Base-by-base conservation (phyloP, 2,329 filamentous ascomycete genomes). In the Penicillium sp. region DNA sequence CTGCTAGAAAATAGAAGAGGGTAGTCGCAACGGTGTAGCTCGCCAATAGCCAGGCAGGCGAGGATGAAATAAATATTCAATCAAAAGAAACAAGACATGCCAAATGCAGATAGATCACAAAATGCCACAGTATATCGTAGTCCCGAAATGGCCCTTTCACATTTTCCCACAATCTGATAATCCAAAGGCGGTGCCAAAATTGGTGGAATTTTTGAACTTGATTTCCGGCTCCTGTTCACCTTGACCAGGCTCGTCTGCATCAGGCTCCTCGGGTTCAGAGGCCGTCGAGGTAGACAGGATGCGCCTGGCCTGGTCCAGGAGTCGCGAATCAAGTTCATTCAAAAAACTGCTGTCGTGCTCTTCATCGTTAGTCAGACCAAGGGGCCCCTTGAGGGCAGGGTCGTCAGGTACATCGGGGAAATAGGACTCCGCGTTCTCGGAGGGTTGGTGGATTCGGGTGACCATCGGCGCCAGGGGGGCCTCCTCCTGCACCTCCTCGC, bases 131-230 rank as follows among this genome's bases (percentile, higher is more conserved):
- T 54, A 59, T 43, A 55, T 58, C 35, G 22, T 35, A 25, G 22
- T 37, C 17, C 54, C 54, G 55, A 22, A 28, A 12, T 50, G 34
- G 37, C 20, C 45, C 22, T 38, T 37, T 63, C 50, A 68, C 51
- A 63, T 50, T 56, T 61, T 62, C 38, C 64, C 60, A 31, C 54
- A 62, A 48, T 66, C 64, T 10, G 67, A 62, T 47, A 64, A 47
- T 49, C 79, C 79, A 74, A 79, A 81, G 5, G 78, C 79, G 57
- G 77, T 78, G n/a, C 78, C 79, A 71, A 81, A 81, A 67, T 81
- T 81, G 17, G 75, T 79, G 15, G 75, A 76, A 28, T 76, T 76
- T 63, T 73, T 80, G 65, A 81, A 75, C 62, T 73, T 78, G 58
- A 80, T 67, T 65, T 77, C 75, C 17, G 73, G 69, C 28, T 75